phyloP scores from a whole-genome alignment of 768 basidiomycete genomes.

The Amanita jacksonii region DNA sequence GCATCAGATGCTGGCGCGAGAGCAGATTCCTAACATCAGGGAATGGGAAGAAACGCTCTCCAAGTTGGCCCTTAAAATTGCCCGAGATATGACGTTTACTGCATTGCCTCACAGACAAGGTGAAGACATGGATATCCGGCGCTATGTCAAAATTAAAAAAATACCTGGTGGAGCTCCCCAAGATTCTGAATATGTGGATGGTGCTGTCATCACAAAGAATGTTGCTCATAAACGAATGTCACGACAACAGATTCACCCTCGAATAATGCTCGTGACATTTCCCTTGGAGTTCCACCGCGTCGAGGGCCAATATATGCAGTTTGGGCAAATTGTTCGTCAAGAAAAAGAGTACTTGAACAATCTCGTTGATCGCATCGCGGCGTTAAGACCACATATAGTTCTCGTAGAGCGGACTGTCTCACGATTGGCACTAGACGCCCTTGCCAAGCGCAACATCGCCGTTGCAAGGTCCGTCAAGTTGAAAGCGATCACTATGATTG shows the following conservation, averaged over 20 bases:
- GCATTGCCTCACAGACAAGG: conserved; percentile 62
- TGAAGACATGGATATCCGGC: conserved; percentile 89
- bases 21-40: conserved; percentile 68
- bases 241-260: conserved; percentile 70
- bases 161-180: conserved; percentile 87
- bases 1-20: conserved; percentile 79
- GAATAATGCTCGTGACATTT: conserved; percentile 94
- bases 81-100: conserved; percentile 77
- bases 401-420: conserved; percentile 90
- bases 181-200: conserved; percentile 95
- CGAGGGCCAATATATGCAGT: conserved; percentile 87
- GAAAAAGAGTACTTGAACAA: conserved; percentile 90
- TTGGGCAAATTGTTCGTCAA: conserved; percentile 84
- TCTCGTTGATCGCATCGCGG: conserved; percentile 82
- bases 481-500: conserved; percentile 77
- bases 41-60: conserved; percentile 88
- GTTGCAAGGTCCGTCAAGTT: conserved; percentile 87
- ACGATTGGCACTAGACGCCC: conserved; percentile 77
- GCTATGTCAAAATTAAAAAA: conserved; percentile 97
- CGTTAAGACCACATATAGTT: conserved; percentile 84
- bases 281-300: conserved; percentile 90
- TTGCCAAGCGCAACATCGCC: conserved; percentile 77
- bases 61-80: conserved; percentile 75
- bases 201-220: conserved; percentile 96
- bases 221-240: conserved; percentile 95